Base-by-base conservation (phyloP, 805 yeast genomes). In the Debaryomyces prosopidis region DNA sequence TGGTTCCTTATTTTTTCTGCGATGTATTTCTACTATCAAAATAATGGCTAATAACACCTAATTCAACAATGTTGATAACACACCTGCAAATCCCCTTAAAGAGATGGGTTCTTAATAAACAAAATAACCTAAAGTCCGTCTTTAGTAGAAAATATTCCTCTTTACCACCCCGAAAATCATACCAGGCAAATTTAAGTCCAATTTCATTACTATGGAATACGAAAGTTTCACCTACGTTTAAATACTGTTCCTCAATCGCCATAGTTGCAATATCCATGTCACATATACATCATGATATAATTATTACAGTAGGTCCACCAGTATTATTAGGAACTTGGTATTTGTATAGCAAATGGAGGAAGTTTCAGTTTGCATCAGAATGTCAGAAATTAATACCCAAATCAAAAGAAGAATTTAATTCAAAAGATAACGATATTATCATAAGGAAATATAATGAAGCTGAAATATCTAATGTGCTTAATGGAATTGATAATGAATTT, bases 221-320 rank as follows among this genome's bases (percentile, higher is more conserved):
- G 3, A 48, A 45, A 17, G 55, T 68, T 4, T 66, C 72, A 0
- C 19, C 53, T 2, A 50, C 50, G 17, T 48, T 58, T 40, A 69
- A 71, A 45, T 66, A 60, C 48, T 65, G 63, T 30, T 52, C 62
- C 3, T 55, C 51, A 1, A 44, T 71, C 12, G 47, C 63, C 0
- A 36, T 56, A 2, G 45, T 62, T 2, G 72, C 73, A 0, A 41
- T 51, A 9, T 51, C 65, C 3, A 42, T 70, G 14, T 64, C 63
- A 5, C 67, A 69, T 44, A 36, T 71, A 2, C 74, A 69, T 47
- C 75, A 73, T 5, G 60, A 68, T 48, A 50, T 60, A 3, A 39
- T 71, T 5, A 47, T 68, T 11, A 70, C 75, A 1, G 46, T 67
- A 8, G 65, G 60, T 1, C 77, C 77, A 2, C 76, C 77, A 2